phyloP scores from a whole-genome alignment of 1,139 yeast genomes.

The Diutina ranongensis region DNA sequence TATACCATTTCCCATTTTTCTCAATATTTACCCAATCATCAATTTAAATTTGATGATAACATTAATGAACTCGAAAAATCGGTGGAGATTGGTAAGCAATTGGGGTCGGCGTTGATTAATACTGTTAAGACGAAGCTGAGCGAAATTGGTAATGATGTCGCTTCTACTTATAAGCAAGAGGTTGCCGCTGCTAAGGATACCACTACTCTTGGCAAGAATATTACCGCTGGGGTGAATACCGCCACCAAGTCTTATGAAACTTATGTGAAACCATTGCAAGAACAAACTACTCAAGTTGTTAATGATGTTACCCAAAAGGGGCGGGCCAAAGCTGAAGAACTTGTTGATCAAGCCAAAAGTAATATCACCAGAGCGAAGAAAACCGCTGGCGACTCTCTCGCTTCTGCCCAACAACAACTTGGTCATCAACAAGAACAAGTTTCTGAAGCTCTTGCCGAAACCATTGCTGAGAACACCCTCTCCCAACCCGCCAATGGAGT shows the following conservation, averaged over 20 bases:
- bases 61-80: slow-evolving; percentile 3
- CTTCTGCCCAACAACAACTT: slow-evolving; percentile 8
- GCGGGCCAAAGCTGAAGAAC: not conserved
- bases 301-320: slow-evolving; percentile 6
- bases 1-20: slow-evolving; percentile 18
- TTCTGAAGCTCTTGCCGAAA: slow-evolving; percentile 6
- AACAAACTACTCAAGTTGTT: slow-evolving; percentile 1
- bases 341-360: slow-evolving; percentile 1
- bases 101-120: not conserved
- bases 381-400: slow-evolving; percentile 10
- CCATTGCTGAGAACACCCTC: slow-evolving; percentile 11
- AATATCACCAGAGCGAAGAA: not conserved
- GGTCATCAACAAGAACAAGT: slow-evolving; percentile 14
- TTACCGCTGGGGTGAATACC: slow-evolving; percentile 4
- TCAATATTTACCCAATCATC: slow-evolving; percentile 19
- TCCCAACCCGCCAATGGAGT: slow-evolving; percentile 11
- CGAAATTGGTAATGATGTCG: not conserved
- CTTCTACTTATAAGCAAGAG: slow-evolving; percentile 1
- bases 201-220: slow-evolving; percentile 1
- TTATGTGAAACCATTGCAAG: slow-evolving; percentile 4
- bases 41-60: slow-evolving; percentile 1
- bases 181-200: slow-evolving; percentile 3
- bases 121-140: slow-evolving; percentile 4
- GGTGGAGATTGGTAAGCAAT: slow-evolving; percentile 5
- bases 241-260: slow-evolving; percentile 6